These are phyloP conservation scores for Tylopilus microsporus DNA, from an alignment of 1,284 basidiomycete species.

Conservation along the genomic window DNA sequence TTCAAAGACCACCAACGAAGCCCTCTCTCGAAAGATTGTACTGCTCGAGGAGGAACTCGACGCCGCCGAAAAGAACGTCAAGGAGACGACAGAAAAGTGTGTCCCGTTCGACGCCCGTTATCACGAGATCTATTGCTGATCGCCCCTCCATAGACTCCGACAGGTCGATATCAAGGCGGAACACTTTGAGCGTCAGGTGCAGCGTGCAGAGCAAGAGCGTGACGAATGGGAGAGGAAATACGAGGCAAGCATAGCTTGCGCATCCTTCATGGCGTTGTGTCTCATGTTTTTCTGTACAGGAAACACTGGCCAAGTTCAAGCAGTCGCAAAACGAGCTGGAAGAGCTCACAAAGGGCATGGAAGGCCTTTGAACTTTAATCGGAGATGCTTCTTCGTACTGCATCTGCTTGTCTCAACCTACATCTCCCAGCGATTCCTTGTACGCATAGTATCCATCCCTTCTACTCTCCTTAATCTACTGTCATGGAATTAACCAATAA, in stretches of 20 bases:
- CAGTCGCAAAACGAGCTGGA: slow-evolving; percentile 81
- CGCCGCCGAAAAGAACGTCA: slow-evolving; percentile 91
- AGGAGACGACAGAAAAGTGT: slow-evolving; percentile 96
- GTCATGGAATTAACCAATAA: slow-evolving; percentile 16
- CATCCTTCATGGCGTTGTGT: not conserved
- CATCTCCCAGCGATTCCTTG: slow-evolving; percentile 20
- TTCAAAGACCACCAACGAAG: slow-evolving; percentile 74
- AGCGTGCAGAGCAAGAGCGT: slow-evolving; percentile 85
- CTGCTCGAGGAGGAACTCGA: slow-evolving; percentile 96
- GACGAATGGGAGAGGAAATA: slow-evolving; percentile 94
- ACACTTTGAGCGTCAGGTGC: slow-evolving; percentile 93
- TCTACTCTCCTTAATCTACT: slow-evolving; percentile 17
- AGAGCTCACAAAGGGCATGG: slow-evolving; percentile 81
- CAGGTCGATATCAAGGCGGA: slow-evolving; percentile 99
- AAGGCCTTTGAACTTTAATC: slow-evolving; percentile 56
- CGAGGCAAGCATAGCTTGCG: slow-evolving; percentile 57
- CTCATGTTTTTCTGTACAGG: slow-evolving; percentile 43
- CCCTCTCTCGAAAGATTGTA: slow-evolving; percentile 80
- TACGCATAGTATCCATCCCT: slow-evolving; percentile 19
- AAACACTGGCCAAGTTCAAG: slow-evolving; percentile 70
- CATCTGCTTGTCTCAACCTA: slow-evolving; percentile 16
- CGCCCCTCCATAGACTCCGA: slow-evolving; percentile 61
- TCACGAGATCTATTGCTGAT: slow-evolving; percentile 20
- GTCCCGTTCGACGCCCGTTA: slow-evolving; percentile 31
- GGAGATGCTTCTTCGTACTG: not conserved